A percentile compares a stretch with the other conserved stretches of the same genome.
phyloP scores from a whole-genome alignment of 1,139 yeast genomes.

The Candida sp. region DNA sequence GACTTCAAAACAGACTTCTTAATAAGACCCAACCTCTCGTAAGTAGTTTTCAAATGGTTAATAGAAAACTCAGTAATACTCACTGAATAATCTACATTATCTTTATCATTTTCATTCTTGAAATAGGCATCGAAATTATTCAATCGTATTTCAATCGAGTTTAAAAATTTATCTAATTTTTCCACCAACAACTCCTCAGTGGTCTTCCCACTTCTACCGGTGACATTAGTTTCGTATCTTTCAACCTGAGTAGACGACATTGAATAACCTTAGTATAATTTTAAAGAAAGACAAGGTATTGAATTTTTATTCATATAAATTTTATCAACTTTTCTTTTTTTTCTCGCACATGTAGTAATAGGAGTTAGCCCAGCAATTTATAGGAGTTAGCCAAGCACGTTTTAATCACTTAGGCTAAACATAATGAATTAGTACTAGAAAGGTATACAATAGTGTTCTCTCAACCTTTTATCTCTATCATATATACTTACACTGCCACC shows the following conservation, averaged over 20 bases:
- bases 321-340: neutral
- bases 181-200: conserved; percentile 50
- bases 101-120: conserved; percentile 17
- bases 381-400: neutral
- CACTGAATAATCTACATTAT: conserved; percentile 11
- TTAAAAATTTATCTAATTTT: conserved; percentile 48
- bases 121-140: conserved; percentile 53
- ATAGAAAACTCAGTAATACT: conserved; percentile 21
- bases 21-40: conserved; percentile 40
- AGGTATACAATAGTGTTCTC: too few species aligned
- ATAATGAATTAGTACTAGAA: too few species aligned
- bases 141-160: conserved; percentile 51
- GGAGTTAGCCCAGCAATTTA: neutral
- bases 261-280: too few species aligned
- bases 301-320: neutral
- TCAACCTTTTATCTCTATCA: too few species aligned
- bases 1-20: conserved; percentile 40
- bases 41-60: conserved; percentile 34
- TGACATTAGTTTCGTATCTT: neutral
- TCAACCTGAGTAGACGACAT: neutral
- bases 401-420: too few species aligned
- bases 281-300: too few species aligned
- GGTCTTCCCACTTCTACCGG: conserved; percentile 8
- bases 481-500: too few species aligned
- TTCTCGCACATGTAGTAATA: too few species aligned